Conservation (phyloP, 352 stramenopile genomes). For the Phytophthora litchii region DNA sequence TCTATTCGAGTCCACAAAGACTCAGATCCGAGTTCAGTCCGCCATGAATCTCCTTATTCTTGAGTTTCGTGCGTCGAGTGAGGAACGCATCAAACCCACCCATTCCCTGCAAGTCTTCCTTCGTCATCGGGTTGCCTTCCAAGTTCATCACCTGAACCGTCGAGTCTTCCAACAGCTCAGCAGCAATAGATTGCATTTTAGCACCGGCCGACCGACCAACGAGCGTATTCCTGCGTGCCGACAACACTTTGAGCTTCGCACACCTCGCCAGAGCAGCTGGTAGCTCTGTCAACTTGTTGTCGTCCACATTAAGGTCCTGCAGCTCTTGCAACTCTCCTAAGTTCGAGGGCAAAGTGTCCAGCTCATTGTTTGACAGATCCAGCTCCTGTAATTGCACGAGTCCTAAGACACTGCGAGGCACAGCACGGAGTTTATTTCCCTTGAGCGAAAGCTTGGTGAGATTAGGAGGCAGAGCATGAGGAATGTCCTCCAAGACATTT, state of each 20-base stretch:
- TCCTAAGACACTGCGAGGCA: constrained; percentile 54
- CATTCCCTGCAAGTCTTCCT: constrained; percentile 80
- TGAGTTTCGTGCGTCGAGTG: constrained; percentile 72
- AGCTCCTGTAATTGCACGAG: constrained; percentile 71
- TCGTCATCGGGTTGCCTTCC: constrained; percentile 81
- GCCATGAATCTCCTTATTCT: constrained; percentile 89
- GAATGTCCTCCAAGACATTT: constrained; percentile 69
- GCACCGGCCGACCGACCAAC: constrained; percentile 18
- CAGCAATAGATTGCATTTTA: constrained; percentile 55
- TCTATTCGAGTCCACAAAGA: constrained; percentile 79
- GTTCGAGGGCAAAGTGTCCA: constrained; percentile 50
- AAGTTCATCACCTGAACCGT: constrained; percentile 85
- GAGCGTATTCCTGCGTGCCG: constrained; percentile 63
- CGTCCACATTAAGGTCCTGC: constrained; percentile 73
- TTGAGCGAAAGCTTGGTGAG: constrained; percentile 81
- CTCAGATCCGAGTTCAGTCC: constrained; percentile 80
- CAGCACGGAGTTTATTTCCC: constrained; percentile 50
- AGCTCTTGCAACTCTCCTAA: constrained; percentile 57
- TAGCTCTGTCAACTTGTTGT: constrained; percentile 55
- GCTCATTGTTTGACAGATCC: constrained; percentile 66
- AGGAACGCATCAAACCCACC: constrained; percentile 80
- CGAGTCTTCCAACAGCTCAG: constrained; percentile 57
- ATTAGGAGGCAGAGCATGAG: constrained; percentile 62
- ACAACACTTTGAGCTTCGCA: constrained; percentile 76
- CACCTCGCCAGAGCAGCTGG: constrained; percentile 59